phyloP scores from a whole-genome alignment of 805 yeast species.

The Priceomyces haplophilus region DNA sequence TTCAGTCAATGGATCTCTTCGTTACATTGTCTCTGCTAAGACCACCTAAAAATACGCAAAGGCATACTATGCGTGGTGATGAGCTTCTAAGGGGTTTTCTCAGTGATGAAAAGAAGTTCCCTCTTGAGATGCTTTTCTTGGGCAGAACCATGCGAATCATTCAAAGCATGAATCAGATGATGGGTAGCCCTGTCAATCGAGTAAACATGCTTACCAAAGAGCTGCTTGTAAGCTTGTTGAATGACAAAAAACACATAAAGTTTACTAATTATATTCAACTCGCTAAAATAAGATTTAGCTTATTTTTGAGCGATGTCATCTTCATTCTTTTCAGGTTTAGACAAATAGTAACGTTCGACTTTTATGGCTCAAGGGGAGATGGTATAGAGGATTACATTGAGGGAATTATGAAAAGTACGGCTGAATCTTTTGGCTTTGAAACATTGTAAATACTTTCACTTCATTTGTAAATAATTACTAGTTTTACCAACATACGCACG shows the following conservation, averaged over 20 bases:
- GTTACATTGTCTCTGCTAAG: conserved; percentile 53
- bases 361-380: conserved; percentile 22
- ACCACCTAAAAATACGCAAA: conserved; percentile 34
- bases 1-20: conserved; percentile 60
- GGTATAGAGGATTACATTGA: conserved; percentile 49
- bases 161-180: conserved; percentile 61
- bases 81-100: conserved; percentile 53
- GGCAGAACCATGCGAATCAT: conserved; percentile 73
- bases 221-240: conserved; percentile 35
- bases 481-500: neutral
- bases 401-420: conserved; percentile 39
- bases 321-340: conserved; percentile 31
- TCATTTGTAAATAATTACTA: neutral
- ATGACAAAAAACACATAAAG: neutral
- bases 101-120: conserved; percentile 62
- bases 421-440: conserved; percentile 43
- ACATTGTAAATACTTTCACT: conserved; percentile 8
- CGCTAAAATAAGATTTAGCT: conserved; percentile 19
- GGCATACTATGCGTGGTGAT: conserved; percentile 19
- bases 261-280: conserved; percentile 12
- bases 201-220: conserved; percentile 58
- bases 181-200: conserved; percentile 75
- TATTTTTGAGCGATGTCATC: conserved; percentile 28
- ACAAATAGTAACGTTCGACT: conserved; percentile 32
- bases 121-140: conserved; percentile 61